A percentile compares a stretch with the other conserved stretches of the same genome.
These are phyloP conservation scores for Eleusine coracana DNA, from an alignment of 176 grass and related monocot species.

Conservation along the genomic window DNA sequence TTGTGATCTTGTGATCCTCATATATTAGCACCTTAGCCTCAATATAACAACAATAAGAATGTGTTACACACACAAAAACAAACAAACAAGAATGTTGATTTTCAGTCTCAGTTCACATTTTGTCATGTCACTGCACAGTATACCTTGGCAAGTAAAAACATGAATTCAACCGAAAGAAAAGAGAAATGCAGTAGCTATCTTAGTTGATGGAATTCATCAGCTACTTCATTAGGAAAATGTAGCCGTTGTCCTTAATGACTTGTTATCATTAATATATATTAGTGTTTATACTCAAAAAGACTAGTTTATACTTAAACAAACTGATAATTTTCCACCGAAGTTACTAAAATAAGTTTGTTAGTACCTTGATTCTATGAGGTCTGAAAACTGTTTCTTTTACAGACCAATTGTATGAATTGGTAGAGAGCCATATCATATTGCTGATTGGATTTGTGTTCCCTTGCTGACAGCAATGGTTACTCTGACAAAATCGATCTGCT, in stretches of 20 bases:
- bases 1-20: neutral
- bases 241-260: neutral
- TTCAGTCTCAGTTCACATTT: constrained; percentile 9
- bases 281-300: neutral
- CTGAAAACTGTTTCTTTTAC: constrained; percentile 22
- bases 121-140: constrained; percentile 24
- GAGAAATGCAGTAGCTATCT: constrained; percentile 9
- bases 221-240: neutral
- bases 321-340: neutral
- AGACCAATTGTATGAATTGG: constrained; percentile 5
- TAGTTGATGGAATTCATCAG: neutral
- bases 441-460: constrained; percentile 34
- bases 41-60: neutral
- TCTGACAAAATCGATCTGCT: constrained; percentile 85
- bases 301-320: neutral
- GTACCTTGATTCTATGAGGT: neutral
- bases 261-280: constrained; percentile 1
- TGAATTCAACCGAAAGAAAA: constrained; percentile 18
- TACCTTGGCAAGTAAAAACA: neutral
- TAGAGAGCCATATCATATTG: constrained; percentile 30
- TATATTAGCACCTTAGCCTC: constrained; percentile 8
- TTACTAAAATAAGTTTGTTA: constrained; percentile 12
- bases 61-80: no score
- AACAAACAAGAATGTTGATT: neutral
- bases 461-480: constrained; percentile 69